Base-by-base conservation (phyloP, 2,329 filamentous ascomycete species). In the Claviceps sp. region DNA sequence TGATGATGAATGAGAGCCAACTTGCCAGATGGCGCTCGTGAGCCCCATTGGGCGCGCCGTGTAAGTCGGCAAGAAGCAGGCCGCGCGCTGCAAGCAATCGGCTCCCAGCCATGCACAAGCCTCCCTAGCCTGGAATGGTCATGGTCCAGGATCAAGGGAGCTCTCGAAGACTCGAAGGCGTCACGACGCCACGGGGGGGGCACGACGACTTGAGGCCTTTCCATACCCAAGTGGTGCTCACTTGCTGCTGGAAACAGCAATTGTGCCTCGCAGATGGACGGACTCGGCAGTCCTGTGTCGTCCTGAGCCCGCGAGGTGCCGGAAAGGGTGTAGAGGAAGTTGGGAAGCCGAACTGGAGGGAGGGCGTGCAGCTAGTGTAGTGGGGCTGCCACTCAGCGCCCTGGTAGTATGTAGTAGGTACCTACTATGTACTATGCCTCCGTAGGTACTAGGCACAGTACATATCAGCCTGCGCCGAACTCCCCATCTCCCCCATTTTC, bases 241-340 rank as follows among this genome's bases (percentile, higher is more conserved):
- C 22, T 24, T 47, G 20, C 43, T 40, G 38, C 50, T 51, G 37
- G 50, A 51, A 51, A 38, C 50, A 46, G 50, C 50, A 24, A 40
- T 47, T 51, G 16, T 45, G 18, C 20, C n/a, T 40, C 48, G 24
- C 24, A 51, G 7, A 41, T 37, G 43, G 34, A 51, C 48, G 20
- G 38, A 37, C 44, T 46, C 18, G 45, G 52, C 41, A 53, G 43
- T 53, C 41, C 47, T 46, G 22, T n/a, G 34, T 22, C 20, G 44
- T 45, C 38, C 26, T 48, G 43, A 26, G 34, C 51, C 26, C 26
- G 14, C 18, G 44, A 50, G 20, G 13, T 53, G 52, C 52, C 52
- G 52, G 52, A 53, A 53, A 53, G 20, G 48, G 52, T 22, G 38
- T 53, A 53, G 48, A 34, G 22, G n/a, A 34, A 20, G 6, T 24